A percentile compares a stretch with the other conserved stretches of the same genome.
Conservation (phyloP, 768 basidiomycete genomes). For the Rossbeevera mucosa region DNA sequence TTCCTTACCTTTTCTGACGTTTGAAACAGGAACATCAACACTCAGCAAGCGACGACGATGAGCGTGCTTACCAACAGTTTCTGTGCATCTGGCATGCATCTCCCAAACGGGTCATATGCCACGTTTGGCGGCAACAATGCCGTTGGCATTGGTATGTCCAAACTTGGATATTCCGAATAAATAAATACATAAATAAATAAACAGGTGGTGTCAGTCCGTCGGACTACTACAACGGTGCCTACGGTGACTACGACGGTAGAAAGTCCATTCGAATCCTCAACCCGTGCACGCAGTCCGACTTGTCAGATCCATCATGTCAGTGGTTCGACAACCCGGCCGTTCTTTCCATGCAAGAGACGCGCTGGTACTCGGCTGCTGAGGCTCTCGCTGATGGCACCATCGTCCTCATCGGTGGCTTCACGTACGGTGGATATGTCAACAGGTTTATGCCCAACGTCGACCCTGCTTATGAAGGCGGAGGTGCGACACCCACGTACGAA, state of each 20-base stretch:
- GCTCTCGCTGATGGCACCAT: constrained; percentile 70
- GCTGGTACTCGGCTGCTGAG: constrained; percentile 77
- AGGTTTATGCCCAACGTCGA: constrained; percentile 63
- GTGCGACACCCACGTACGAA: constrained; percentile 75
- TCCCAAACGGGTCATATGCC: constrained; percentile 70
- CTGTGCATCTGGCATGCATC: constrained; percentile 76
- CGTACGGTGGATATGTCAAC: constrained; percentile 72
- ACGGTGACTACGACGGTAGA: constrained; percentile 78
- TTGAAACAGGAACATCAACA: constrained; percentile 17
- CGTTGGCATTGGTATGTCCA: constrained; percentile 40
- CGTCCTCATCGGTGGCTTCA: constrained; percentile 74
- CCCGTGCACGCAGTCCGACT: constrained; percentile 52
- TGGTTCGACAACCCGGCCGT: constrained; percentile 67
- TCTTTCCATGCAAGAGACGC: constrained; percentile 57
- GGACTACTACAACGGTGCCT: constrained; percentile 49
- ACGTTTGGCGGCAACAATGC: constrained; percentile 77
- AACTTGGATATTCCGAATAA: not conserved
- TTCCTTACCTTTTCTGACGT: constrained; percentile 27
- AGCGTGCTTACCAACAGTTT: constrained; percentile 62
- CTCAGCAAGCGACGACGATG: constrained; percentile 20
- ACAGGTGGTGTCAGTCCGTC: constrained; percentile 31
- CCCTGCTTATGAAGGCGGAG: constrained; percentile 55
- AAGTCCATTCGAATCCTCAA: constrained; percentile 75
- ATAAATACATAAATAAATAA: not conserved
- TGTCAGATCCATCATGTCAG: constrained; percentile 46